Conservation (phyloP, 2,329 filamentous ascomycete species). For the Xylariaceae sp. region DNA sequence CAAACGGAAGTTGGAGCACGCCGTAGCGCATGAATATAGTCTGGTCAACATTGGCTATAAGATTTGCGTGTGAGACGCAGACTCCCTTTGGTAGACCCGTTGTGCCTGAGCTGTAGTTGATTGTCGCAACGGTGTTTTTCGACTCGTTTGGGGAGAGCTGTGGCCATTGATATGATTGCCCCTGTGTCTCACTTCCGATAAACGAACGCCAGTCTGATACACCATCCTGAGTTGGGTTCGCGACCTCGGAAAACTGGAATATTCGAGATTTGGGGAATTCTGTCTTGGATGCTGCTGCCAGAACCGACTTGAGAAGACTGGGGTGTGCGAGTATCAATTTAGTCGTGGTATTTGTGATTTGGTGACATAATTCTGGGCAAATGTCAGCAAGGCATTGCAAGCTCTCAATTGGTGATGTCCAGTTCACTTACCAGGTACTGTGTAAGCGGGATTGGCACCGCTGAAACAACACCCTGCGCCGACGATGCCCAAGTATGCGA, state of each 20-base stretch:
- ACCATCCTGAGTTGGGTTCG: neutral
- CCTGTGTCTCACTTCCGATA: neutral
- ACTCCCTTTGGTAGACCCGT: neutral
- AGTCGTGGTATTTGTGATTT: neutral
- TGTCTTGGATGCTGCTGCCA: neutral
- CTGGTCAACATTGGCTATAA: neutral
- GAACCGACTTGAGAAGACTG: neutral
- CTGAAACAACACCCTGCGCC: neutral
- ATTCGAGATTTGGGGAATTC: neutral
- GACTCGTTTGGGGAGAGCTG: neutral
- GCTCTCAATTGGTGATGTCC: neutral
- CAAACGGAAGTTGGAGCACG: neutral
- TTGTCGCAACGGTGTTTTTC: neutral
- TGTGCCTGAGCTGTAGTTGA: slow-evolving; percentile 3
- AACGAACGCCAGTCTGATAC: neutral
- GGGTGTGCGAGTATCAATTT: slow-evolving; percentile 2
- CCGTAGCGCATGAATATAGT: neutral
- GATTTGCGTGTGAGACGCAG: neutral
- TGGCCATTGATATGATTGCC: neutral
- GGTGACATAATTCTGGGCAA: neutral
- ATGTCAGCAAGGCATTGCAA: neutral
- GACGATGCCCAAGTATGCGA: neutral
- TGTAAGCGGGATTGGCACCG: neutral
- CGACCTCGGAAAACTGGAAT: neutral
- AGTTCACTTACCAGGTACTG: neutral